These are phyloP conservation scores for Sphagnum tenellum DNA, from an alignment of 225 moss, liverwort and hornwort genomes.

Conservation along the genomic window DNA sequence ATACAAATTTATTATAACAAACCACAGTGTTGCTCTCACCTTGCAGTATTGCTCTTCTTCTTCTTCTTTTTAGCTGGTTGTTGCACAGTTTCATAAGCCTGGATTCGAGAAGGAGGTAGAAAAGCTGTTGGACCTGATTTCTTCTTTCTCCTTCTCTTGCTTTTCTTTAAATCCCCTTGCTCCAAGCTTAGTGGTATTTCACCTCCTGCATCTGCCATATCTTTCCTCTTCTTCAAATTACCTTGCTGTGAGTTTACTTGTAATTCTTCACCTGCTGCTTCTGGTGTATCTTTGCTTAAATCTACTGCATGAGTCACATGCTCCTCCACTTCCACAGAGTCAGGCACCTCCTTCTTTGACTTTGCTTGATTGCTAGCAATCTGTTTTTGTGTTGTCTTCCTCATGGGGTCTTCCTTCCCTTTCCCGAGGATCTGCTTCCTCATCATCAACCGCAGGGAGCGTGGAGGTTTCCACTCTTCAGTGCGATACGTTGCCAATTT, in stretches of 20 bases:
- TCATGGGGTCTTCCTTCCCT: not conserved
- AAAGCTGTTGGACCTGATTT: constrained; percentile 31
- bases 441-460: constrained; percentile 32
- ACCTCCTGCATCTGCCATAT: too few relatives aligned
- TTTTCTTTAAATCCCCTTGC: constrained; percentile 27
- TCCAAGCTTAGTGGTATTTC: not conserved
- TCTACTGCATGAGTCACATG: too few relatives aligned
- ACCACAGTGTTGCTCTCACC: constrained; percentile 4
- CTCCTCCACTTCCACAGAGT: too few relatives aligned
- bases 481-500: constrained; percentile 78
- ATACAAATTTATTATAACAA: too few relatives aligned
- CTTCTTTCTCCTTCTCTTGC: constrained; percentile 57
- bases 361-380: too few relatives aligned
- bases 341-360: too few relatives aligned
- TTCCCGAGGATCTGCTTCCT: not conserved
- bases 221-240: too few relatives aligned
- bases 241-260: too few relatives aligned
- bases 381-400: too few relatives aligned
- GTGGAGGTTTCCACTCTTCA: constrained; percentile 73
- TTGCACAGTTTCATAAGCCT: constrained; percentile 32
- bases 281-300: too few relatives aligned
- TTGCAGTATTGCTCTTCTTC: constrained; percentile 19
- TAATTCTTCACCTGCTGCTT: too few relatives aligned
- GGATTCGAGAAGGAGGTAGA: constrained; percentile 32
- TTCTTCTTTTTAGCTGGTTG: constrained; percentile 35